Percentiles rank a stretch among this genome's conserved stretches.
These are phyloP conservation scores for Aspergillus sp. DNA, from an alignment of 2,329 filamentous ascomycete species.

Conservation along the genomic window DNA sequence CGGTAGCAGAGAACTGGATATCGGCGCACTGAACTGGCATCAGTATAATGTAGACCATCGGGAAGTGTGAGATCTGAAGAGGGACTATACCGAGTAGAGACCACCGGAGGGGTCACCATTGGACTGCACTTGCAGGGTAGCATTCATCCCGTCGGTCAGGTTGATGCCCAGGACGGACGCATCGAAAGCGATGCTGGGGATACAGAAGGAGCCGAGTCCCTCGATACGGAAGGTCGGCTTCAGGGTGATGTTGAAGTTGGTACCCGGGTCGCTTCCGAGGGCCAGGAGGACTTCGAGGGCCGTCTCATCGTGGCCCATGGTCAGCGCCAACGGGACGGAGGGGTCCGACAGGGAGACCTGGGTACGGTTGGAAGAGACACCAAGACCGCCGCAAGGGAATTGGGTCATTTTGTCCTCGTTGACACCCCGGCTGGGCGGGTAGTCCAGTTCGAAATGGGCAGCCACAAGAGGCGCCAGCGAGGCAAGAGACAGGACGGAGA, in stretches of 20 bases:
- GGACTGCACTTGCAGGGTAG: slow-evolving; percentile 68
- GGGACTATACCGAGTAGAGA: slow-evolving; percentile 60
- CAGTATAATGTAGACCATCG: not conserved
- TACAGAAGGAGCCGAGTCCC: slow-evolving; percentile 64
- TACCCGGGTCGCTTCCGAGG: slow-evolving; percentile 51
- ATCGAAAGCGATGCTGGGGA: slow-evolving; percentile 53
- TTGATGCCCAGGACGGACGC: slow-evolving; percentile 37
- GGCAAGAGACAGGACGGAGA: slow-evolving; percentile 36
- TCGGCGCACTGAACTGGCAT: slow-evolving; percentile 61
- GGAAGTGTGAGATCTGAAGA: too few species aligned
- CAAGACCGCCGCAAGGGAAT: slow-evolving; percentile 52
- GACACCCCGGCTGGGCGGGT: slow-evolving; percentile 51
- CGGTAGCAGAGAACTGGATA: slow-evolving; percentile 60
- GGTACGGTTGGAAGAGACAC: slow-evolving; percentile 46
- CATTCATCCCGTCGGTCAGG: slow-evolving; percentile 59
- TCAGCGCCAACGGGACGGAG: slow-evolving; percentile 50
- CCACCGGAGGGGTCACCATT: slow-evolving; percentile 57
- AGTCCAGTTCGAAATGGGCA: slow-evolving; percentile 57
- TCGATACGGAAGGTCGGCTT: slow-evolving; percentile 59
- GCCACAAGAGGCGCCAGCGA: slow-evolving; percentile 45
- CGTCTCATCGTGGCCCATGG: slow-evolving; percentile 52
- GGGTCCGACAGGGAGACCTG: slow-evolving; percentile 48
- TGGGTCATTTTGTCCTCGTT: slow-evolving; percentile 45
- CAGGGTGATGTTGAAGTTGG: slow-evolving; percentile 68
- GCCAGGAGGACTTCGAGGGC: slow-evolving; percentile 54